These are phyloP conservation scores for Lepidium aucheri DNA, from an alignment of 345 rosid species.

Conservation along the genomic window DNA sequence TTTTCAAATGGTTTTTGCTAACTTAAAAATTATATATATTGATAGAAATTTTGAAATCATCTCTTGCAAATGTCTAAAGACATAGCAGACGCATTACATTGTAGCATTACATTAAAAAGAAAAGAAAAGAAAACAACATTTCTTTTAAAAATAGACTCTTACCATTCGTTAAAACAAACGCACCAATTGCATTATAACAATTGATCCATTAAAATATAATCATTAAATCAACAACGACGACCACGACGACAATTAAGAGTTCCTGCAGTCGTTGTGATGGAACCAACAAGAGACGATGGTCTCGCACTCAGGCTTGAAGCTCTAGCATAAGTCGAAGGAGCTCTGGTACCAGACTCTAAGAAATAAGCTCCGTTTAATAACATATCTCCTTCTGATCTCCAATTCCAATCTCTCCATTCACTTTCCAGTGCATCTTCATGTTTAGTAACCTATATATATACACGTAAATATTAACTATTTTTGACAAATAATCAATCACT, in stretches of 20 bases:
- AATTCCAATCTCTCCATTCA: constrained; percentile 62
- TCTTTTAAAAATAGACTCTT: not conserved
- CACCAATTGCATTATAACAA: constrained; percentile 18
- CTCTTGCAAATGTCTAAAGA: constrained; percentile 18
- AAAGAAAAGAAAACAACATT: too few species aligned
- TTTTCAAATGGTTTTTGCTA: not conserved
- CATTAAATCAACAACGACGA: constrained; percentile 37
- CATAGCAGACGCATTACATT: constrained; percentile 23
- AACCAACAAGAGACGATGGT: constrained; percentile 55
- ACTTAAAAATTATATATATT: not conserved
- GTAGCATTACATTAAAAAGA: not conserved
- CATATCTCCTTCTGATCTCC: constrained; percentile 75
- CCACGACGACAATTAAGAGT: constrained; percentile 50
- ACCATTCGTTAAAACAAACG: not conserved
- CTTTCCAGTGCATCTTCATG: constrained; percentile 61
- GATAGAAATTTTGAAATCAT: not conserved
- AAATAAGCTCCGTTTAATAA: constrained; percentile 68
- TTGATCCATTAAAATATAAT: not conserved
- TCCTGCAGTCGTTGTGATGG: constrained; percentile 56
- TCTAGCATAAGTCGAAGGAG: constrained; percentile 48
- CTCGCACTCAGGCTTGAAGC: constrained; percentile 72
- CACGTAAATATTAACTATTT: not conserved
- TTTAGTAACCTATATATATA: constrained; percentile 50
- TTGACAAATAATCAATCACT: not conserved
- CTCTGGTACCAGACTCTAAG: constrained; percentile 43